Percentiles rank a stretch among this genome's conserved stretches.
Evolutionary conservation across 352 stramenopile genomes (phyloP).

Genomic region (Phytopythium vexans): DNA sequence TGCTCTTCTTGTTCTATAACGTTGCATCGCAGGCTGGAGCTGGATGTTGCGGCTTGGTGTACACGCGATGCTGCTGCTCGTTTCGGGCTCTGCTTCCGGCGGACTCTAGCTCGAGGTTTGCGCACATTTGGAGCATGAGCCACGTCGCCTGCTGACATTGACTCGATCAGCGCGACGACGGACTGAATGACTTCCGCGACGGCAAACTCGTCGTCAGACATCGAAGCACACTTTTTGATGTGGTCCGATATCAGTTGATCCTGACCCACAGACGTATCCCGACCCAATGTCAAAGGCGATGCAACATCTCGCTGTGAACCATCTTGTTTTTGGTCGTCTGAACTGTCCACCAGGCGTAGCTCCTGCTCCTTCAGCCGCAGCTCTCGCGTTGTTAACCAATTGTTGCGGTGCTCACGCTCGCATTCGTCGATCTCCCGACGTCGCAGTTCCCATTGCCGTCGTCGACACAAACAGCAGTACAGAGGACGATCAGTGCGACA

Average conservation of each 20-base stretch:
- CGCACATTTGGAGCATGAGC: too few relatives aligned
- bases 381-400: slow-evolving; percentile 27
- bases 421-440: slow-evolving; percentile 38
- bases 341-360: slow-evolving; percentile 5
- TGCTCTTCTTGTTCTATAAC: background rate
- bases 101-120: too few relatives aligned
- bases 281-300: too few relatives aligned
- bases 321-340: slow-evolving; percentile 5
- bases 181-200: slow-evolving; percentile 11
- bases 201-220: slow-evolving; percentile 7
- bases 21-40: slow-evolving; percentile 5
- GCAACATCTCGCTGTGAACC: background rate
- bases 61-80: too few relatives aligned
- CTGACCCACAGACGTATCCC: too few relatives aligned
- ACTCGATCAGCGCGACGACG: slow-evolving; percentile 12
- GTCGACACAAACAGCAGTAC: slow-evolving; percentile 64
- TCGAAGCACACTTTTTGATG: background rate
- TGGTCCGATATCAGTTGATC: background rate
- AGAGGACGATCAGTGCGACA: slow-evolving; percentile 22
- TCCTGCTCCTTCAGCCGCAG: slow-evolving; percentile 51
- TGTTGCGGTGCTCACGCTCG: slow-evolving; percentile 39
- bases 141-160: background rate
- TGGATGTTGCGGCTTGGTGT: slow-evolving; percentile 6
- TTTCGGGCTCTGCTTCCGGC: too few relatives aligned
- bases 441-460: slow-evolving; percentile 57